Conservation (phyloP, 1,284 basidiomycete genomes). For the Cystobasidium slooffiae region DNA sequence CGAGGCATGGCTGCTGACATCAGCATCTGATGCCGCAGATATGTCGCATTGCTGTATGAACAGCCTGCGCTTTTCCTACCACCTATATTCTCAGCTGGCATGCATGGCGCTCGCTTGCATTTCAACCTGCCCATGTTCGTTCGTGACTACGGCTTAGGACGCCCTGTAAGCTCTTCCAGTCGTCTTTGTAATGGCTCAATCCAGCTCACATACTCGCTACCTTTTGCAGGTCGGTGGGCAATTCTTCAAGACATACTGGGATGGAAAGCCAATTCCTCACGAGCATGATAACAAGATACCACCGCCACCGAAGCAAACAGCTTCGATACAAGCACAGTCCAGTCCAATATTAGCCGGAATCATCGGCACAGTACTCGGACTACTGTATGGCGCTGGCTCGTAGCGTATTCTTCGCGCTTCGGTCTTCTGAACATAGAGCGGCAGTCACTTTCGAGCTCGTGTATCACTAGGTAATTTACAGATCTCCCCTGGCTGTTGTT, state of each 20-base stretch:
- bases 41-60: slow-evolving; percentile 35
- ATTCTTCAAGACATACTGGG: slow-evolving; percentile 36
- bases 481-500: no score
- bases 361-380: slow-evolving; percentile 25
- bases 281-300: background rate
- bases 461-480: background rate
- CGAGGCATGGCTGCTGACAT: background rate
- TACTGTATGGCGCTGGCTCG: slow-evolving; percentile 36
- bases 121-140: slow-evolving; percentile 42
- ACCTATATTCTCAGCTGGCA: slow-evolving; percentile 19
- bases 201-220: background rate
- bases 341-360: slow-evolving; percentile 31
- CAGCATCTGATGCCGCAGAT: slow-evolving; percentile 12
- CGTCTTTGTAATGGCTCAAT: background rate
- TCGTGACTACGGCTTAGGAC: slow-evolving; percentile 28
- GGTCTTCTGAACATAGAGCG: background rate
- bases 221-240: slow-evolving; percentile 20
- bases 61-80: slow-evolving; percentile 40
- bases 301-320: slow-evolving; percentile 12
- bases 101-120: slow-evolving; percentile 32
- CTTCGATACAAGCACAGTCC: slow-evolving; percentile 22
- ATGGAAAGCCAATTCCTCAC: slow-evolving; percentile 16
- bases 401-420: background rate
- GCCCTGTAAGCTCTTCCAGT: slow-evolving; percentile 14
- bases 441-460: background rate